Percentiles rank a stretch among this genome's conserved stretches.
Conservation (phyloP, 495 filamentous ascomycete species). For the Penicillium verhagenii region DNA sequence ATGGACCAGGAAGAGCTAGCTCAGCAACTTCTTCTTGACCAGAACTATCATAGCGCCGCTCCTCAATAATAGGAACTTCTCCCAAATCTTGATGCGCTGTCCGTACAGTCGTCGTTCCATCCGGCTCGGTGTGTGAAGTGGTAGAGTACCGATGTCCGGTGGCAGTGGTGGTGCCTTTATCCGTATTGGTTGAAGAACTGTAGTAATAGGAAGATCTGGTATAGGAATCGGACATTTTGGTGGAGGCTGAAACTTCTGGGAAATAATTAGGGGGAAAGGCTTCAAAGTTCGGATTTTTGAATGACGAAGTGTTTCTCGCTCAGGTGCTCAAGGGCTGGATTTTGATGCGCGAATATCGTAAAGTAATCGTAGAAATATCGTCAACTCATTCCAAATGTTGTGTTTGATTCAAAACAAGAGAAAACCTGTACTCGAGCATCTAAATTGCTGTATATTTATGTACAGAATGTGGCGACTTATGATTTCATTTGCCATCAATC, state of each 20-base stretch:
- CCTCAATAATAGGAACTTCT: conserved; percentile 32
- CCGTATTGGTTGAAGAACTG: conserved; percentile 30
- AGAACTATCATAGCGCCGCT: conserved; percentile 35
- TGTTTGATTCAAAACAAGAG: too few relatives aligned
- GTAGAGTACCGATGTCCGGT: conserved; percentile 40
- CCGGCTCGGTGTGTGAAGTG: conserved; percentile 30
- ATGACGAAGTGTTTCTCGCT: neutral
- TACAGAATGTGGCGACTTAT: conserved; percentile 7
- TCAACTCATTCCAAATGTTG: neutral
- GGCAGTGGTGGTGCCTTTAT: conserved; percentile 17
- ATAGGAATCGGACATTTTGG: conserved; percentile 25
- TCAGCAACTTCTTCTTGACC: conserved; percentile 34
- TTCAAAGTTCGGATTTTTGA: neutral
- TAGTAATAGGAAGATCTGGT: conserved; percentile 34
- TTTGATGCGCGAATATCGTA: too few relatives aligned
- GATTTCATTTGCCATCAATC: conserved; percentile 13
- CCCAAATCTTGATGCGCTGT: conserved; percentile 40
- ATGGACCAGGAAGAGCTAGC: conserved; percentile 6
- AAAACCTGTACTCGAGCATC: too few relatives aligned
- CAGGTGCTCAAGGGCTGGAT: too few relatives aligned
- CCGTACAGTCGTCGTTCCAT: conserved; percentile 40
- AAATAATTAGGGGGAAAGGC: too few relatives aligned
- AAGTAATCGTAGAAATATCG: neutral
- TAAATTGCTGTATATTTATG: neutral
- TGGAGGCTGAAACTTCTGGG: neutral